Evolutionary conservation across 352 stramenopile species (phyloP).

Genomic region (Phytophthora megakarya): DNA sequence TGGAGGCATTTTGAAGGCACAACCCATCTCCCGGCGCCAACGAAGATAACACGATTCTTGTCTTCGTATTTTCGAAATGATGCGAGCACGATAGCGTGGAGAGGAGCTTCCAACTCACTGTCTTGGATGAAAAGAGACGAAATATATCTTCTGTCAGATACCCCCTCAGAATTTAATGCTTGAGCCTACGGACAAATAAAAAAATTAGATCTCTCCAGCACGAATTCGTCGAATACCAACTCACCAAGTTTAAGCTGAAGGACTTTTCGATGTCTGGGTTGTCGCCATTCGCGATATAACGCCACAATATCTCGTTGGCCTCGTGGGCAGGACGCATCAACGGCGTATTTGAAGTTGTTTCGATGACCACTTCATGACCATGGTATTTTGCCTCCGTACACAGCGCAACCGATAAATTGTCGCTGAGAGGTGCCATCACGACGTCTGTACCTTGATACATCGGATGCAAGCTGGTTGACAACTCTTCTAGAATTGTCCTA

Average conservation of each 20-base stretch:
- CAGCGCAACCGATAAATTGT: not conserved
- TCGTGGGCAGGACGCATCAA: not conserved
- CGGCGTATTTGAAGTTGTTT: not conserved
- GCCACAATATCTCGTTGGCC: not conserved
- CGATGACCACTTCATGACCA: not conserved
- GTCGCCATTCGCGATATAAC: not conserved
- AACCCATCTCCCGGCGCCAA: slow-evolving; percentile 1
- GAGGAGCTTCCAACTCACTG: not conserved
- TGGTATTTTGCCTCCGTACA: not conserved
- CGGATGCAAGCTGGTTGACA: not conserved
- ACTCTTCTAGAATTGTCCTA: not conserved
- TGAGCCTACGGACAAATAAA: not conserved
- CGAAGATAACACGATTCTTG: not conserved
- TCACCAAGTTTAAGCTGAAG: not conserved
- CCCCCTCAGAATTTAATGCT: not conserved
- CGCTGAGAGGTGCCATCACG: not conserved
- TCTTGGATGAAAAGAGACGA: not conserved
- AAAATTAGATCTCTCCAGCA: not conserved
- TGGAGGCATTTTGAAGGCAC: not conserved
- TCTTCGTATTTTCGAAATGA: not conserved
- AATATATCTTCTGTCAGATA: not conserved
- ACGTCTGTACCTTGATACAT: not conserved
- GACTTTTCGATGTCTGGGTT: not conserved
- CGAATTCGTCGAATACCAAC: not conserved
- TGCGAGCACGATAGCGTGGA: not conserved